A percentile compares a stretch with the other conserved stretches of the same genome.
These are phyloP conservation scores for Musa troglodytarum DNA, from an alignment of 176 grass and related monocot genomes.

Conservation along the genomic window DNA sequence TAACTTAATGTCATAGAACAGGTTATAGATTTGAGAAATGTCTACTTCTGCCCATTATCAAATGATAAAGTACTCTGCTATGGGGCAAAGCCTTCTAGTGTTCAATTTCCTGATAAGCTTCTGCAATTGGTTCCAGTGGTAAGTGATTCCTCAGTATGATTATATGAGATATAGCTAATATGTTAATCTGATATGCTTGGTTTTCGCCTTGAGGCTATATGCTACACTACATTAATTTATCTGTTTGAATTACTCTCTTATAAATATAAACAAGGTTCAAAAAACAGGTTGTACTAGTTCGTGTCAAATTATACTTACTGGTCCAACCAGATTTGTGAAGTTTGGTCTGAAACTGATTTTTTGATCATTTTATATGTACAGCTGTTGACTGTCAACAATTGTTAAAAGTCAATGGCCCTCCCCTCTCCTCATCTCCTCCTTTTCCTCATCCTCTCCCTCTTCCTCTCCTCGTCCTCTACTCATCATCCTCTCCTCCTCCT, in stretches of 20 bases:
- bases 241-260: not conserved
- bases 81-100: constrained; percentile 66
- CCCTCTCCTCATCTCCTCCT: no score
- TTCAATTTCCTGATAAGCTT: constrained; percentile 50
- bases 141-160: constrained; percentile 29
- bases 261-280: not conserved
- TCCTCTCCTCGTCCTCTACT: no score
- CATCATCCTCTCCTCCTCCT: no score
- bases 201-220: not conserved
- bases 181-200: not conserved
- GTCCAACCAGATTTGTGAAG: no score
- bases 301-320: no score
- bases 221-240: not conserved
- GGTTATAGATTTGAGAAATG: constrained; percentile 70
- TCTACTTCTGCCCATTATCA: constrained; percentile 59
- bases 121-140: constrained; percentile 64
- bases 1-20: constrained; percentile 34
- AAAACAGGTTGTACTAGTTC: no score
- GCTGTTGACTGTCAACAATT: no score
- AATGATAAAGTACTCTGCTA: constrained; percentile 52
- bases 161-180: constrained; percentile 16
- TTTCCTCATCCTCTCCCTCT: no score
- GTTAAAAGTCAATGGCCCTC: no score
- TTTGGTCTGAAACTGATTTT: no score
- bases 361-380: no score